Base-by-base conservation (phyloP, 2,329 filamentous ascomycete species). In the Aspergillus intermedius region DNA sequence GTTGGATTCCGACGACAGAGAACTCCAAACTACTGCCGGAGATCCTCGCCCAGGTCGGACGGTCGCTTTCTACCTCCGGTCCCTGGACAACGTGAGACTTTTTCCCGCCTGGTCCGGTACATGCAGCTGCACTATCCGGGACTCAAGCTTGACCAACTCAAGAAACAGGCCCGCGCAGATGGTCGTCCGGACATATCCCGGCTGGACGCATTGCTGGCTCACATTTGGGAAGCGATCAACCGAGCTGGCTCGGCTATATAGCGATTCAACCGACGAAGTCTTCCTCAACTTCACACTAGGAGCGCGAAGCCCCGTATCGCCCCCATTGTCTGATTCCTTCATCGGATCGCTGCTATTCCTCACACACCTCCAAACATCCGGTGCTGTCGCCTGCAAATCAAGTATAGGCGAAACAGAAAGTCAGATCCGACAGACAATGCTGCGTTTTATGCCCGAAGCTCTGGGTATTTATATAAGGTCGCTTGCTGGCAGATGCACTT, bases 161-260 rank as follows among this genome's bases (percentile, higher is more conserved):
- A 67, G 48, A 22, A 50, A 8, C 50, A 43, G 17, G 51, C 56
- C 49, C 39, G 49, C 52, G 13, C 34, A 15, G 9, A 28, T 28
- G 40, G 48, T 5, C 17, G 22, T 44, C 42, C 50, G 3, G 43
- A 50, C 13, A 57, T 75, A 13, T 75, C 71, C 5, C 67, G 72
- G 32, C 70, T 73, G 10, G 76, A 78, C 42, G 69, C 72, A 0
- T 53, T 75, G 1, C 56, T 78, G 4, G 74, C 74, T 0, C 73
- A 78, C 49, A 49, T 77, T 13, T 78, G 73, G 73, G 62, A 64
- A 1, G 55, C 65, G 0, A 70, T 78, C 48, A 74, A 69, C 48
- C 68, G 67, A 5, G 71, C 75, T 1, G n/a, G n/a, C 66, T 74
- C 1, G 52, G 54, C 4, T 58, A 60, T 58, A 60, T 1, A 49